phyloP scores from a whole-genome alignment of 2,329 filamentous ascomycete genomes.

The Pseudogymnoascus sp. region DNA sequence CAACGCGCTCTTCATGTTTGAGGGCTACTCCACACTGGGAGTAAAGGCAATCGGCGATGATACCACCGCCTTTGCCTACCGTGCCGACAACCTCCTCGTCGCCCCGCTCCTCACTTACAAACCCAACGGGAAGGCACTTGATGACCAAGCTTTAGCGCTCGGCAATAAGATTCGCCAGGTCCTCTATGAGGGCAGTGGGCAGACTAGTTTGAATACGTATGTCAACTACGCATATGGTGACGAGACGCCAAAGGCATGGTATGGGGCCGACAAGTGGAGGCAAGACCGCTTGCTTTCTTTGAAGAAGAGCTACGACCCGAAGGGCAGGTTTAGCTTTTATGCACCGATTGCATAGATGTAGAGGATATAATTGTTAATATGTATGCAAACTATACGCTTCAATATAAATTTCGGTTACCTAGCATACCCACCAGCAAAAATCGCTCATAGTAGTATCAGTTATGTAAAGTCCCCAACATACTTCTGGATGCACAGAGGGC shows the following conservation, averaged over 20 bases:
- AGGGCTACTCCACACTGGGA: constrained; percentile 42
- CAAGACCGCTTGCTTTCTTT: constrained; percentile 36
- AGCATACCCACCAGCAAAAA: background rate
- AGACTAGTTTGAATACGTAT: constrained; percentile 32
- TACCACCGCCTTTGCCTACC: constrained; percentile 39
- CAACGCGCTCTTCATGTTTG: constrained; percentile 45
- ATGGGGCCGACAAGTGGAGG: constrained; percentile 43
- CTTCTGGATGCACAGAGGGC: background rate
- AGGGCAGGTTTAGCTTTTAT: constrained; percentile 37
- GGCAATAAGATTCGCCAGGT: constrained; percentile 34
- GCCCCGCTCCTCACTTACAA: constrained; percentile 33
- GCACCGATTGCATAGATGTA: constrained; percentile 29
- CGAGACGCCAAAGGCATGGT: constrained; percentile 35
- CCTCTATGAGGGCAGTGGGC: constrained; percentile 30
- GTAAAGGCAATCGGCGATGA: constrained; percentile 32
- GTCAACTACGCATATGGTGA: constrained; percentile 45
- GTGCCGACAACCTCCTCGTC: constrained; percentile 36
- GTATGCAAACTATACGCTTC: background rate
- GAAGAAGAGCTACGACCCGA: constrained; percentile 42
- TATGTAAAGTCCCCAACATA: background rate
- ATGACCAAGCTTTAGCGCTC: constrained; percentile 29
- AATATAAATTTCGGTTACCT: background rate
- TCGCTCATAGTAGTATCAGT: background rate
- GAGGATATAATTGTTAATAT: background rate
- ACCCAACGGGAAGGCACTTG: constrained; percentile 27